phyloP scores from a whole-genome alignment of 305 asterid species.

The Nicotiana rustica region DNA sequence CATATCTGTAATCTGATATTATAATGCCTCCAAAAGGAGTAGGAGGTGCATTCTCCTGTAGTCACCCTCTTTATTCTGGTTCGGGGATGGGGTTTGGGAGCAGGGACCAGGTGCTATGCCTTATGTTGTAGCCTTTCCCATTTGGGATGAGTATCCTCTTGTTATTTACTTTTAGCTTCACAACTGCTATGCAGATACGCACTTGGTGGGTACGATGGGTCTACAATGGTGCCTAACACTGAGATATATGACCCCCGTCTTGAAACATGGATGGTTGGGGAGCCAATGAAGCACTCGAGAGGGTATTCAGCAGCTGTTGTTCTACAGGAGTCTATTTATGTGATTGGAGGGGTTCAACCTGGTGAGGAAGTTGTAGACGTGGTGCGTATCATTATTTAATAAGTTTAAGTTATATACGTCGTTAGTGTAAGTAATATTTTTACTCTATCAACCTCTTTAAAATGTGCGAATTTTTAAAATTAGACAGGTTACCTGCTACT shows the following conservation, averaged over 20 bases:
- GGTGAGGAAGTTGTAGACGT: conserved; percentile 45
- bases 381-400: conserved; percentile 44
- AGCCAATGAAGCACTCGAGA: conserved; percentile 65
- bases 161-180: conserved; percentile 20
- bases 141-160: neutral
- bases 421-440: too few species aligned
- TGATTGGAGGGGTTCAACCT: conserved; percentile 65
- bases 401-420: too few species aligned
- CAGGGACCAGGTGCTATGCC: neutral
- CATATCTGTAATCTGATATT: neutral
- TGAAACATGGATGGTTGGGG: conserved; percentile 64
- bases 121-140: neutral
- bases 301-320: conserved; percentile 68
- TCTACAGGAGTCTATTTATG: conserved; percentile 61
- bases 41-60: neutral
- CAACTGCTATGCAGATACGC: conserved; percentile 62
- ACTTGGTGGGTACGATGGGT: conserved; percentile 74
- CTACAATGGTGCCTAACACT: conserved; percentile 53
- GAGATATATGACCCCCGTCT: conserved; percentile 82
- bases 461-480: too few species aligned
- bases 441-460: too few species aligned
- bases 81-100: neutral
- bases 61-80: neutral
- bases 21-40: neutral
- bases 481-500: too few species aligned